phyloP scores from a whole-genome alignment of 495 filamentous ascomycete genomes.

The Daldinia grandis region DNA sequence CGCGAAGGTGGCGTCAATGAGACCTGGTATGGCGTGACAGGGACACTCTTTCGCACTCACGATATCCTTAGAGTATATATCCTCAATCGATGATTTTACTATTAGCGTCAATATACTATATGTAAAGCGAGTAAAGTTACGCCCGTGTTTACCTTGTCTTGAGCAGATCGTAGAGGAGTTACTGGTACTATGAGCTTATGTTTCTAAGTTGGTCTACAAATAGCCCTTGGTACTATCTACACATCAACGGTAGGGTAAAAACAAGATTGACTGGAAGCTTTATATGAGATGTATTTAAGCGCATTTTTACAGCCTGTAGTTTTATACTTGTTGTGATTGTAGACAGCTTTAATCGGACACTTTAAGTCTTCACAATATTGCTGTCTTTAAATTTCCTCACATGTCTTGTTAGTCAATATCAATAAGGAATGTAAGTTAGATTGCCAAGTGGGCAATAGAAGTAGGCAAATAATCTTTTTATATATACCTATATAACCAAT shows the following conservation, averaged over 20 bases:
- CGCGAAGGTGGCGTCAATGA: conserved; percentile 7
- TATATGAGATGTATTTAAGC: neutral
- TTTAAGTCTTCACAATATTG: neutral
- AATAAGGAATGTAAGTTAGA: too few species aligned
- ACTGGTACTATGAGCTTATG: neutral
- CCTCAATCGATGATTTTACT: neutral
- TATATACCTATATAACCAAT: too few species aligned
- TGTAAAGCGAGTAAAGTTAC: neutral
- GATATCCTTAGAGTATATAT: neutral
- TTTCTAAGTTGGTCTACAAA: neutral
- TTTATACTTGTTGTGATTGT: neutral
- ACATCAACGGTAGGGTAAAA: neutral
- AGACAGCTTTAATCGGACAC: neutral
- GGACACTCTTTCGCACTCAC: neutral
- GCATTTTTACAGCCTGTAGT: neutral
- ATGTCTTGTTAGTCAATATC: too few species aligned
- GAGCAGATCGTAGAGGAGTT: neutral
- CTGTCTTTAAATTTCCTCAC: neutral
- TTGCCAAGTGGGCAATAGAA: too few species aligned
- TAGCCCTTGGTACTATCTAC: neutral
- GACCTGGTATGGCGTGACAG: conserved; percentile 24
- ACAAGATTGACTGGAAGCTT: neutral
- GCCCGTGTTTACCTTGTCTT: neutral
- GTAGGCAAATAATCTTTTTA: too few species aligned
- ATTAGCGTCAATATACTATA: neutral